These are phyloP conservation scores for Aeschynomene evenia DNA, from an alignment of 306 rosid genomes.

Conservation along the genomic window DNA sequence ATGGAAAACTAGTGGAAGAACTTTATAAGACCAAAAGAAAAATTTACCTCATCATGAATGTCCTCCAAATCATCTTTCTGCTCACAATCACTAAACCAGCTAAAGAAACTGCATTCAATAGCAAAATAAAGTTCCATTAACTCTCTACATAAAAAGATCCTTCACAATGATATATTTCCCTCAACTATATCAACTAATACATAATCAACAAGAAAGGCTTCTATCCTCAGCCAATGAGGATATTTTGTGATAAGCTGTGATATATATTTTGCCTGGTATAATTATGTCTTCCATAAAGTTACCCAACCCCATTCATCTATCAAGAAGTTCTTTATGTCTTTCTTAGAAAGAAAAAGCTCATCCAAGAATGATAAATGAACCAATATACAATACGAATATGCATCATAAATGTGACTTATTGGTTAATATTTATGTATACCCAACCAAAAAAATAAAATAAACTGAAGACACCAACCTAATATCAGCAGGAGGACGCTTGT, in stretches of 20 bases:
- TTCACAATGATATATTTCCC: not conserved
- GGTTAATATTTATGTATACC: not conserved
- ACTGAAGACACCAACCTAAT: slow-evolving; percentile 56
- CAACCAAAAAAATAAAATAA: not conserved
- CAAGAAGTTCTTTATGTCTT: not conserved
- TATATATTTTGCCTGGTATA: not conserved
- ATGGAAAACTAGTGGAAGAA: slow-evolving; percentile 8
- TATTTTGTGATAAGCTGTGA: not conserved
- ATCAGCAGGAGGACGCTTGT: slow-evolving; percentile 69
- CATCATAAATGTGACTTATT: not conserved
- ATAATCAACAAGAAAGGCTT: not conserved
- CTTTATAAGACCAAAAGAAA: not conserved
- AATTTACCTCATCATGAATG: slow-evolving; percentile 80
- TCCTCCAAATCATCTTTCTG: slow-evolving; percentile 77
- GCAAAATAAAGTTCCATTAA: not conserved
- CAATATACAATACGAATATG: not conserved
- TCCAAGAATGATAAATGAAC: not conserved
- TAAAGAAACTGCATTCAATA: slow-evolving; percentile 74
- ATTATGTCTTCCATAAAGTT: not conserved
- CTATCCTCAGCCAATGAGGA: not conserved
- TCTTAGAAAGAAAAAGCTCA: not conserved
- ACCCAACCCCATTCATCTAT: not conserved
- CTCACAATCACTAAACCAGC: slow-evolving; percentile 58
- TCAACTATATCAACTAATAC: not conserved
- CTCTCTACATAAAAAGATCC: not conserved